A percentile compares a stretch with the other conserved stretches of the same genome.
These are phyloP conservation scores for Coemansia javaensis DNA, from an alignment of 192 early-diverging fungal genomes.

Conservation along the genomic window DNA sequence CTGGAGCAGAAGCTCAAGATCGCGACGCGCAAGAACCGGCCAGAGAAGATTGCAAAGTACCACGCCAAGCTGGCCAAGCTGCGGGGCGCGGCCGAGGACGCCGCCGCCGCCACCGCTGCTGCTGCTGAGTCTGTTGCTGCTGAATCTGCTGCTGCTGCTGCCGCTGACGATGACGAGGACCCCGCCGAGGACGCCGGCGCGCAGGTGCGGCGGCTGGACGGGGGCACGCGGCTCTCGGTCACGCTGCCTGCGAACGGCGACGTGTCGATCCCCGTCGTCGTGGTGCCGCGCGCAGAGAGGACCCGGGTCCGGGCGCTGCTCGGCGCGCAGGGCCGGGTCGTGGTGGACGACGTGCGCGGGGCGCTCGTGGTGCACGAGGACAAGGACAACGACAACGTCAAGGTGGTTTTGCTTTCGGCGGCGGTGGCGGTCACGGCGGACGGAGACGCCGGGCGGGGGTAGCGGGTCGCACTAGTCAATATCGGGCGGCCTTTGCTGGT, in stretches of 20 bases:
- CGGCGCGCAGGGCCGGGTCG: neutral
- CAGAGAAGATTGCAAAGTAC: conserved; percentile 85
- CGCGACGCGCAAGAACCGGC: conserved; percentile 78
- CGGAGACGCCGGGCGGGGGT: too few species aligned
- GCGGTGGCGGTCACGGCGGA: neutral
- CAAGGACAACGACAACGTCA: conserved; percentile 50
- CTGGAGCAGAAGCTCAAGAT: conserved; percentile 98
- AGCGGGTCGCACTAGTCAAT: too few species aligned
- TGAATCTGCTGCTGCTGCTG: too few species aligned
- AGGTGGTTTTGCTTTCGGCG: conserved; percentile 30
- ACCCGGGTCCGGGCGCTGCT: neutral
- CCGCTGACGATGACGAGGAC: neutral
- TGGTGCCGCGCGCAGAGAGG: conserved; percentile 5
- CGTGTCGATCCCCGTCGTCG: conserved; percentile 33
- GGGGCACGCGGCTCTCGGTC: conserved; percentile 23
- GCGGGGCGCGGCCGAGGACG: conserved; percentile 12
- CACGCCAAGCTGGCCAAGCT: conserved; percentile 70
- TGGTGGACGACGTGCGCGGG: neutral
- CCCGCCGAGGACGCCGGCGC: neutral
- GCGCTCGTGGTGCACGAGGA: conserved; percentile 39
- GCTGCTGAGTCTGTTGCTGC: too few species aligned
- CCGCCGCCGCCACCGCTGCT: neutral
- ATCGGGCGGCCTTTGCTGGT: too few species aligned
- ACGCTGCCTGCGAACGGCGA: conserved; percentile 23
- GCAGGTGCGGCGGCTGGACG: conserved; percentile 25